Evolutionary conservation across 148 eudicot species (phyloP), one percentile per base, ranked within the genome.

Genomic region (Vaccinium darrowii): DNA sequence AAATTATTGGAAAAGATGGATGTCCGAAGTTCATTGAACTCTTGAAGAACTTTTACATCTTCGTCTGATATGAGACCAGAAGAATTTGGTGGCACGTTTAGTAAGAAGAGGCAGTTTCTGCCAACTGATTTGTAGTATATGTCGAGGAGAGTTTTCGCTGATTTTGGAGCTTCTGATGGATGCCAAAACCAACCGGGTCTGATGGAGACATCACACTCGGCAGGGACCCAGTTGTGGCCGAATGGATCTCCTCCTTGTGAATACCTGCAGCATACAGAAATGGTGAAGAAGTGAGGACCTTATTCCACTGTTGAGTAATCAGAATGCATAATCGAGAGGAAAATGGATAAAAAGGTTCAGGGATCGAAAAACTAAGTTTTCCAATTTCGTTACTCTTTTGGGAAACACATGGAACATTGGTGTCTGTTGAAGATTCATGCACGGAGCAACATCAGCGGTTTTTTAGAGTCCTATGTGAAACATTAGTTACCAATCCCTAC

Each of bases 121-220:
- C 98, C 98, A 7, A 91, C 98, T 47, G 98, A 95, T 30, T 92
- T 92, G 87, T 95, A 93, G 90, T 92, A 95, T 79, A 93, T 91
- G 78, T 95, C 93, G 5, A 95, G 93, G 67, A 95, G 95, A 63
- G 91, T 85, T n/a, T 80, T 60, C 8, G 94, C 97, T 81, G 95
- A 90, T 85, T 93, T 95, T 51, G 98, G 98, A 83, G 84, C 30
- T 89, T 95, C 92, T 0, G 94, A 91, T 82, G 92, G 85, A 84
- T 95, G 98, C 98, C 98, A 95, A 82, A 95, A 95, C 98, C 98
- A 95, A 76, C 98, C 97, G 21, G 95, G 92, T 90, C 98, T 89
- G 80, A 95, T 95, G 39, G 98, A 95, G 78, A 95, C 98, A 65
- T 95, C 98, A 88, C 98, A 95, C 77, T 93, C 95, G 9, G 98